Evolutionary conservation across 192 early-diverging fungal genomes (phyloP).

Genomic region (Glomus cerebriforme): DNA sequence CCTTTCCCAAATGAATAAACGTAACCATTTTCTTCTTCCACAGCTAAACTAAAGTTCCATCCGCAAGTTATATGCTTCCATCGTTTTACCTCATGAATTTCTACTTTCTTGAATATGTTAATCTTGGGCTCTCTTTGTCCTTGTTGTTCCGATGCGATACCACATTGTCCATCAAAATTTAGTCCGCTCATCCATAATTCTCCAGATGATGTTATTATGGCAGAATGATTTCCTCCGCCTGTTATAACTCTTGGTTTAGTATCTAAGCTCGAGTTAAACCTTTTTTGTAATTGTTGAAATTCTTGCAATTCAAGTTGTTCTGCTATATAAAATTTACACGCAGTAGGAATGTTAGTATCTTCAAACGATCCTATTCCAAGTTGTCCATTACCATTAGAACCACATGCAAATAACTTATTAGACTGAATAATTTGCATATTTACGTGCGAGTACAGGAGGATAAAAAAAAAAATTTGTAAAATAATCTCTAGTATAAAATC

Average conservation of each 20-base stretch:
- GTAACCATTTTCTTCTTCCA: constrained; percentile 38
- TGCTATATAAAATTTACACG: background rate
- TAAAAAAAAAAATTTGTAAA: too few relatives aligned
- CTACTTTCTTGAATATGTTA: constrained; percentile 4
- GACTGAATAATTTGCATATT: background rate
- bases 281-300: too few relatives aligned
- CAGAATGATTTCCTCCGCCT: constrained; percentile 75
- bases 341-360: constrained; percentile 44
- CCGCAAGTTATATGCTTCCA: constrained; percentile 57
- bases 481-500: too few relatives aligned
- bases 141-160: constrained; percentile 10
- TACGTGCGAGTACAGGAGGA: too few relatives aligned
- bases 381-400: constrained; percentile 70
- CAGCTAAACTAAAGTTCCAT: constrained; percentile 60
- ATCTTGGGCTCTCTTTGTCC: constrained; percentile 20
- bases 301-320: background rate
- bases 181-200: constrained; percentile 49
- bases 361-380: constrained; percentile 54
- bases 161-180: constrained; percentile 54
- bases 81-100: background rate
- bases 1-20: constrained; percentile 62
- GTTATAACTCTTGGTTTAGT: constrained; percentile 38
- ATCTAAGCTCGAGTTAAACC: background rate
- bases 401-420: constrained; percentile 48
- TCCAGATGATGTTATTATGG: constrained; percentile 45